A percentile compares a stretch with the other conserved stretches of the same genome.
Conservation (phyloP, 768 basidiomycete genomes). For the Russula virescens region DNA sequence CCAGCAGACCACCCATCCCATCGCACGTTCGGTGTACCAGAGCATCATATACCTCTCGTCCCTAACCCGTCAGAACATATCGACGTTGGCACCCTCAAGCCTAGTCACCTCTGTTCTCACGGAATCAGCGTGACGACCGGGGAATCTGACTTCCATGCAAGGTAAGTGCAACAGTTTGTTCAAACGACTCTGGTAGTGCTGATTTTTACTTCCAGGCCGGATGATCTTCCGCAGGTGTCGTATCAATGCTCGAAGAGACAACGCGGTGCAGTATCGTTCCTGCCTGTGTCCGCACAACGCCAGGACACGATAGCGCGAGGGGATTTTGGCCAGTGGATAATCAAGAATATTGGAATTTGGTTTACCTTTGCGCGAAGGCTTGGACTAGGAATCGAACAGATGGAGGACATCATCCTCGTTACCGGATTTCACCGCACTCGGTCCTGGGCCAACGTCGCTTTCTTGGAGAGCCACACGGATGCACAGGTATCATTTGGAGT, state of each 20-base stretch:
- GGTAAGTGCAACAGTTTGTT: not conserved
- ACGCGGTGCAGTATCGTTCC: not conserved
- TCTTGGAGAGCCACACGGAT: not conserved
- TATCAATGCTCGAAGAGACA: not conserved
- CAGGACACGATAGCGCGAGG: too few relatives aligned
- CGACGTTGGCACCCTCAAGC: not conserved
- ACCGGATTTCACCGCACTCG: not conserved
- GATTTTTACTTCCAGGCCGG: not conserved
- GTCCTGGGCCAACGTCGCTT: not conserved
- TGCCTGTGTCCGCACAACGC: too few relatives aligned
- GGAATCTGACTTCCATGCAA: not conserved
- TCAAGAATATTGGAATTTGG: not conserved
- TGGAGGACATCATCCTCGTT: not conserved
- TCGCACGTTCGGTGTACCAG: slow-evolving; percentile 3
- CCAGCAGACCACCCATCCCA: slow-evolving; percentile 9
- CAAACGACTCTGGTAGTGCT: not conserved
- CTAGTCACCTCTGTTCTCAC: not conserved
- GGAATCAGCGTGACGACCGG: not conserved
- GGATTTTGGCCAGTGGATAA: too few relatives aligned
- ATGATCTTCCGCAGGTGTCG: not conserved
- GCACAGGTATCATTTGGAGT: not conserved
- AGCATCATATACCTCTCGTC: slow-evolving; percentile 3
- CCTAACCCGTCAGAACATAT: not conserved
- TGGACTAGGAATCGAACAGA: not conserved
- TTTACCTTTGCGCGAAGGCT: not conserved